A percentile compares a stretch with the other conserved stretches of the same genome.
Conservation (phyloP, 164 flowering plant species). For the Kingdonia uniflora region DNA sequence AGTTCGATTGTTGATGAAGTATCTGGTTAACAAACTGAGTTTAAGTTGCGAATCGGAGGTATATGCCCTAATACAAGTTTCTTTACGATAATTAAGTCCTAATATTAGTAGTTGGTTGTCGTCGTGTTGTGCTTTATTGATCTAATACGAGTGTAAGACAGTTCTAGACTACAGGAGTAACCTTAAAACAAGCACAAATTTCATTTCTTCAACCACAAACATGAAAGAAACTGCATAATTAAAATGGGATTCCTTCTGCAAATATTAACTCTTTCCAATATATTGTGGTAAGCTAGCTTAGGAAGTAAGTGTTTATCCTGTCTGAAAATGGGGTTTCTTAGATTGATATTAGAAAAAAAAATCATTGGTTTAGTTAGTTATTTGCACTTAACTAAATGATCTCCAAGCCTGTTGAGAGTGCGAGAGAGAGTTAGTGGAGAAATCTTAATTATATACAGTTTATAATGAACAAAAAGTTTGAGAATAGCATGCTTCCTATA, state of each 20-base stretch:
- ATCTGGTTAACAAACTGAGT: conserved; percentile 80
- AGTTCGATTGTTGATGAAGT: conserved; percentile 70
- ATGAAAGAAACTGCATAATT: conserved; percentile 58
- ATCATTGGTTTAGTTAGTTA: too few relatives aligned
- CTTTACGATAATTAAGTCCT: conserved; percentile 5
- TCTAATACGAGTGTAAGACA: too few relatives aligned
- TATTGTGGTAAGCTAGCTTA: too few relatives aligned
- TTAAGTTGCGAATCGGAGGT: conserved; percentile 95
- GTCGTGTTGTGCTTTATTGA: not conserved
- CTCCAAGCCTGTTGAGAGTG: too few relatives aligned
- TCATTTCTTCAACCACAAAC: conserved; percentile 2
- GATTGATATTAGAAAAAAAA: too few relatives aligned
- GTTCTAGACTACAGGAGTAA: conserved; percentile 3
- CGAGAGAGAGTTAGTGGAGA: too few relatives aligned
- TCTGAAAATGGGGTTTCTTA: too few relatives aligned
- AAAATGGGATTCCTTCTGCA: conserved; percentile 12
- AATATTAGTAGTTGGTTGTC: conserved; percentile 7
- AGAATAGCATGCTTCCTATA: too few relatives aligned
- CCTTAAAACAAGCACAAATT: conserved; percentile 9
- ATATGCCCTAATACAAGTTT: conserved; percentile 11
- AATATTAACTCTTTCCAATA: conserved; percentile 7
- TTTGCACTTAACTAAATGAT: too few relatives aligned
- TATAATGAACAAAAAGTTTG: too few relatives aligned
- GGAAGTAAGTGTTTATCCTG: too few relatives aligned
- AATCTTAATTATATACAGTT: too few relatives aligned